Base-by-base conservation (phyloP, 2,329 filamentous ascomycete species). In the Fusarium nematophilum region DNA sequence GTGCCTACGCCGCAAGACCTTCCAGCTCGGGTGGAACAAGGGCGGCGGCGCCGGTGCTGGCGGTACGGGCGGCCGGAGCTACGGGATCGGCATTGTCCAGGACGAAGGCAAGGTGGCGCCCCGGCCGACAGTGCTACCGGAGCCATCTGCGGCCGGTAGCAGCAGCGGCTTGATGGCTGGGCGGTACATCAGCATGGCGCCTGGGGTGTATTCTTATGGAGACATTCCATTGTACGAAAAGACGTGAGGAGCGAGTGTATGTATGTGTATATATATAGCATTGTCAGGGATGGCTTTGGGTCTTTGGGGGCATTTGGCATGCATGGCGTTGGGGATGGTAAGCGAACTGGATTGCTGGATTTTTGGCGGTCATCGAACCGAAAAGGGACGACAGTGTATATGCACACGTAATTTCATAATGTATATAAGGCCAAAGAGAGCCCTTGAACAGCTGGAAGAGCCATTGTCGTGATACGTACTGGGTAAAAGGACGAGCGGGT, bases 61-160 rank as follows among this genome's bases (percentile, higher is more conserved):
- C n/a, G 48, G 51, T 15, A 46, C 37, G 3, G 62, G 59, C n/a
- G 53, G 47, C 4, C 65, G 64, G 14, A 60, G 25, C 30, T 70
- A 67, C 25, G 67, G 67, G 17, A 70, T 70, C 25, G 57, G 65
- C 33, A 62, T 70, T n/a, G 68, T 70, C 18, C 65, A 70, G 38
- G 65, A 70, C 27, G 64, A 70, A 31, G 64, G 66, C 27, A 67
- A 67, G 33, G 31, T 39, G n/a, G 54, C 53, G 17, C 44, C 44
- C 10, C 48, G 53, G 14, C 53, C 64, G 18, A 13, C 40, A 9
- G 37, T 51, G 5, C 33, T 43, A 8, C 47, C 50, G 9, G 56
- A 62, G 17, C 34, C 33, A 26, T 53, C 45, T n/a, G 36, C 21
- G 21, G 21, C 52, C n/a, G 36, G 53, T 13, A 62, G 37, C 11